A percentile compares a stretch with the other conserved stretches of the same genome.
These are phyloP conservation scores for Eucalyptus lansdowneana DNA, from an alignment of 345 rosid species.

Conservation along the genomic window DNA sequence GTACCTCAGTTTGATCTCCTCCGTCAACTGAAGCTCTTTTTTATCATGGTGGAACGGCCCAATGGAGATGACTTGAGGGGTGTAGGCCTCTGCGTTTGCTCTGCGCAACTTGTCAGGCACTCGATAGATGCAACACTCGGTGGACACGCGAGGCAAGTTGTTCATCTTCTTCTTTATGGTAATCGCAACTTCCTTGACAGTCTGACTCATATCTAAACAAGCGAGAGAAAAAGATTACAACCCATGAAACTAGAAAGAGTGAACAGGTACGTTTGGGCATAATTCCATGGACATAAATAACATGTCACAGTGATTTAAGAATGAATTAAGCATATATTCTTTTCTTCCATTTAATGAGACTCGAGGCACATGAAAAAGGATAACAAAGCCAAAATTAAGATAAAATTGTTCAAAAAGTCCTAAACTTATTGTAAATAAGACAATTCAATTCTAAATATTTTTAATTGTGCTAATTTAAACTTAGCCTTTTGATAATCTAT, in stretches of 20 bases:
- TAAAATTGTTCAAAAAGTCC: too few relatives aligned
- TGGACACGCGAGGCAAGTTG: background rate
- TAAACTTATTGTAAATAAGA: too few relatives aligned
- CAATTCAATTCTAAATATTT: too few relatives aligned
- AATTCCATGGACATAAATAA: background rate
- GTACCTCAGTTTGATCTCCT: slow-evolving; percentile 10
- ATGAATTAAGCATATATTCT: too few relatives aligned
- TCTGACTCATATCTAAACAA: background rate
- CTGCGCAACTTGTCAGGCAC: slow-evolving; percentile 4
- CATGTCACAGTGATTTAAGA: background rate
- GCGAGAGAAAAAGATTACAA: background rate
- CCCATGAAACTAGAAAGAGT: background rate
- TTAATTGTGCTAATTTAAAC: too few relatives aligned
- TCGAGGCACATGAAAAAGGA: too few relatives aligned
- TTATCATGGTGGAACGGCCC: slow-evolving; percentile 8
- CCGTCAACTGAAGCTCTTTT: background rate
- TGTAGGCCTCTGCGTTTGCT: background rate
- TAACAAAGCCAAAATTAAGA: background rate
- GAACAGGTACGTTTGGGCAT: background rate
- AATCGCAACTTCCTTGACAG: background rate
- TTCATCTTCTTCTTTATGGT: background rate
- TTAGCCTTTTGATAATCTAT: too few relatives aligned
- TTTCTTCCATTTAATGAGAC: background rate
- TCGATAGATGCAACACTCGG: slow-evolving; percentile 2
- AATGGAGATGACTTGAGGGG: slow-evolving; percentile 3